These are phyloP conservation scores for Cryphonectria naterciae DNA, from an alignment of 2,329 filamentous ascomycete species.

Conservation along the genomic window DNA sequence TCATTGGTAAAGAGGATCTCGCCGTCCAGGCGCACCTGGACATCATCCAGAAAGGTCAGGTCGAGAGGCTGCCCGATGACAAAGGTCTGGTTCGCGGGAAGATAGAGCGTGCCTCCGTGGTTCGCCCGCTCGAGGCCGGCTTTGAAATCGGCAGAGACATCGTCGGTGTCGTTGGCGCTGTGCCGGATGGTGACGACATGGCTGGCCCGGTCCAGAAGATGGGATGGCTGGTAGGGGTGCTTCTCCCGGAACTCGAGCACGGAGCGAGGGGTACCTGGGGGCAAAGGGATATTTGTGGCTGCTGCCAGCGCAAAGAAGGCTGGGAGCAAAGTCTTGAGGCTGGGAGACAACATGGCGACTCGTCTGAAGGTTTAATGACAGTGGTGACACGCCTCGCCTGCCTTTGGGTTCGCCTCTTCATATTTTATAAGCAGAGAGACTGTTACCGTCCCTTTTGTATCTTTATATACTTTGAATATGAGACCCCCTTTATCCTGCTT, in stretches of 20 bases:
- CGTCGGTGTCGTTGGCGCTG: conserved; percentile 58
- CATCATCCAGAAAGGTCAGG: conserved; percentile 59
- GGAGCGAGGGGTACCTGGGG: conserved; percentile 41
- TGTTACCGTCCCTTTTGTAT: background rate
- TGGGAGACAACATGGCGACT: conserved; percentile 31
- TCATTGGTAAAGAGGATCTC: conserved; percentile 54
- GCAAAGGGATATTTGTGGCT: conserved; percentile 35
- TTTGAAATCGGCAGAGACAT: conserved; percentile 59
- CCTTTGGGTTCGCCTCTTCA: background rate
- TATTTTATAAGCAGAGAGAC: background rate
- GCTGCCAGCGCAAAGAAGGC: conserved; percentile 33
- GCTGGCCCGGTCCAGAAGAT: conserved; percentile 28
- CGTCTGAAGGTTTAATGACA: background rate
- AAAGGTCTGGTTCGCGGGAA: conserved; percentile 58
- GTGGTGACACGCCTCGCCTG: background rate
- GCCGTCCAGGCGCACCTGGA: conserved; percentile 63
- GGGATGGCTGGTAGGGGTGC: conserved; percentile 41
- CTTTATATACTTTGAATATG: background rate
- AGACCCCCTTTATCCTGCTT: background rate
- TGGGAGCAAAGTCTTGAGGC: conserved; percentile 32
- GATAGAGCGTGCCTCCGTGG: conserved; percentile 59
- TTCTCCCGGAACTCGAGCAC: conserved; percentile 44
- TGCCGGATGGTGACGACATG: conserved; percentile 52
- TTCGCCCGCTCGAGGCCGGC: conserved; percentile 60
- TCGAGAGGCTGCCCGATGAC: conserved; percentile 63